Base-by-base conservation (phyloP, 2,329 filamentous ascomycete species). In the Fusarium dimerum region DNA sequence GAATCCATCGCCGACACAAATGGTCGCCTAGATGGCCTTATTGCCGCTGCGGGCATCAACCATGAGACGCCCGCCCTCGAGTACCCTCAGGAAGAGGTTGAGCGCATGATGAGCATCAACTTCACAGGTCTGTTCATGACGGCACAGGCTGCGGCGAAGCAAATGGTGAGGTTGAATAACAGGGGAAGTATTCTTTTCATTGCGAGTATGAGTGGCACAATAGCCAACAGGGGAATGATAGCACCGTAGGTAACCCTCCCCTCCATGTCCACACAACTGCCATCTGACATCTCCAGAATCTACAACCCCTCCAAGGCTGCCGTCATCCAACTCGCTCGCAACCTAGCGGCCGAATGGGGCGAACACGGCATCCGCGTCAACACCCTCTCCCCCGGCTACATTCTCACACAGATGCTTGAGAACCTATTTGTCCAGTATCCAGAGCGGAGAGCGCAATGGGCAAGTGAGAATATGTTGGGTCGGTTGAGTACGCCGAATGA, bases 91-190 rank as follows among this genome's bases (percentile, higher is more conserved):
- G 79, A 87, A 66, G 88, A 90, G 68, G 84, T 85, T 68, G 85
- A 92, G 68, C 82, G 85, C 71, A 90, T 96, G 78, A 80, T 96
- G 71, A 83, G 88, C 64, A 87, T 93, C 66, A 95, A 97, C 73
- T 80, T 96, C 62, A 94, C 86, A n/a, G 92, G 92, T 12, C 85
- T 82, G 29, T 90, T 91, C 74, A 84, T 92, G 81, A 95, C 90
- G 57, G 90, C 91, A 26, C 90, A 93, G 76, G 90, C 90, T 17
- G 89, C 90, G n/a, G 92, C 92, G 34, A 81, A 86, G 50, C 88
- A 94, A 69, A 85, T 89, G 80, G 75, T 85, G 18, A 78, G 79
- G 46, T 76, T 82, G 29, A 78, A 82, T 51, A 76, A 73, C 26
- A 73, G 76, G 6, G 85, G 86, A 1, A 87, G 83, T 66, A 81